These are phyloP conservation scores for Epichloe gansuensis DNA, from an alignment of 2,329 filamentous ascomycete genomes.

Conservation along the genomic window DNA sequence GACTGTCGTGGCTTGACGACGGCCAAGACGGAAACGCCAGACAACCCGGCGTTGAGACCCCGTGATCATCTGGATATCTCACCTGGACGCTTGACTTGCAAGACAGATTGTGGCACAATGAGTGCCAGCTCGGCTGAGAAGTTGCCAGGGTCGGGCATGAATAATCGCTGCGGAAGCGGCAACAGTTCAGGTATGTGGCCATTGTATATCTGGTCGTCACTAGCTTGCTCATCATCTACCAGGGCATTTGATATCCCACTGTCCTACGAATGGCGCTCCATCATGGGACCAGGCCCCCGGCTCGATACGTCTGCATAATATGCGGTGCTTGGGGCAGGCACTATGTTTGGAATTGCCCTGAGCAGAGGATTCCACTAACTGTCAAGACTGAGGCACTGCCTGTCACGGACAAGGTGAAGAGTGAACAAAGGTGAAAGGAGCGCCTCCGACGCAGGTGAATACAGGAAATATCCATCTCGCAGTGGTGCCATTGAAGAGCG, in stretches of 20 bases:
- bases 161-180: neutral
- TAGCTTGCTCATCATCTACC: neutral
- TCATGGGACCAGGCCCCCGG: neutral
- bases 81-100: neutral
- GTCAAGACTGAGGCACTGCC: neutral
- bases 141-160: neutral
- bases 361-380: neutral
- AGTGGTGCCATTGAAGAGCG: neutral
- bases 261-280: neutral
- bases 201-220: neutral
- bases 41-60: neutral
- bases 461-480: neutral
- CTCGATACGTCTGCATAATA: slow-evolving; percentile 3
- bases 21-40: neutral
- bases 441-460: neutral
- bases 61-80: neutral
- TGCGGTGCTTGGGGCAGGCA: slow-evolving; percentile 1
- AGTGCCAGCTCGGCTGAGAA: neutral
- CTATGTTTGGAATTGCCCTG: slow-evolving; percentile 3
- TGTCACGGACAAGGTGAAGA: neutral
- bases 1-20: neutral
- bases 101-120: neutral
- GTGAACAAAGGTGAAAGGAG: neutral
- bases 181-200: neutral
- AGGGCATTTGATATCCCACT: neutral